These are phyloP conservation scores for Lactifluus rugatus DNA, from an alignment of 768 basidiomycete genomes.

Conservation along the genomic window DNA sequence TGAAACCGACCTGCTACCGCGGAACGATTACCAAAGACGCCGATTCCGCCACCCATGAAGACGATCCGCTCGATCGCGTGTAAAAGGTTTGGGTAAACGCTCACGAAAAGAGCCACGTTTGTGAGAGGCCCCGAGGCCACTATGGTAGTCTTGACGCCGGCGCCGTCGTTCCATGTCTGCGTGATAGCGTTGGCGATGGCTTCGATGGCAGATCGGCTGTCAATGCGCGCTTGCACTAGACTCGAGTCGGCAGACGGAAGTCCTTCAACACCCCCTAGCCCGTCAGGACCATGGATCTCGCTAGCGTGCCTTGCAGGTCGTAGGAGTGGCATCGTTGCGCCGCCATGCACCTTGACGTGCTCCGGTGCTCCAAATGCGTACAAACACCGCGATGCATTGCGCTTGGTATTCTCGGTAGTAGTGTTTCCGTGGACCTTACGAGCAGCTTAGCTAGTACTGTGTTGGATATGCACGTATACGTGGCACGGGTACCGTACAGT, in stretches of 20 bases:
- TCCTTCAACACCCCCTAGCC: constrained; percentile 77
- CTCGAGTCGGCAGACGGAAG: constrained; percentile 44
- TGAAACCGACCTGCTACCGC: constrained; percentile 57
- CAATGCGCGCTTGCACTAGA: constrained; percentile 40
- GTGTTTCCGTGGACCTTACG: constrained; percentile 76
- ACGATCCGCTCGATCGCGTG: constrained; percentile 59
- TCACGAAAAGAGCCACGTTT: constrained; percentile 45
- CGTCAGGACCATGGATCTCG: constrained; percentile 76
- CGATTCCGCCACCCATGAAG: constrained; percentile 90
- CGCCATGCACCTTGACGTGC: constrained; percentile 53
- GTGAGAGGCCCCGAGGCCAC: constrained; percentile 82
- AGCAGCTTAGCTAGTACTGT: not conserved
- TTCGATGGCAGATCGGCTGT: constrained; percentile 49
- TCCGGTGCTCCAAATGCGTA: constrained; percentile 59
- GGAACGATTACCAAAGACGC: constrained; percentile 72
- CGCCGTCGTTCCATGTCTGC: constrained; percentile 46
- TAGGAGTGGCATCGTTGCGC: constrained; percentile 61
- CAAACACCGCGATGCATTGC: constrained; percentile 72
- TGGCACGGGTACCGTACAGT: constrained; percentile 41
- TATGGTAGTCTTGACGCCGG: constrained; percentile 52
- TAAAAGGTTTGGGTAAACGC: constrained; percentile 38
- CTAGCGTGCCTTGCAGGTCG: constrained; percentile 52
- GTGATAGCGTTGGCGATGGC: constrained; percentile 54
- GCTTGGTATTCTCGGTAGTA: constrained; percentile 44
- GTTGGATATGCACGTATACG: not conserved